These are phyloP conservation scores for Cyclotella atomus DNA, from an alignment of 108 stramenopile genomes.

Conservation along the genomic window DNA sequence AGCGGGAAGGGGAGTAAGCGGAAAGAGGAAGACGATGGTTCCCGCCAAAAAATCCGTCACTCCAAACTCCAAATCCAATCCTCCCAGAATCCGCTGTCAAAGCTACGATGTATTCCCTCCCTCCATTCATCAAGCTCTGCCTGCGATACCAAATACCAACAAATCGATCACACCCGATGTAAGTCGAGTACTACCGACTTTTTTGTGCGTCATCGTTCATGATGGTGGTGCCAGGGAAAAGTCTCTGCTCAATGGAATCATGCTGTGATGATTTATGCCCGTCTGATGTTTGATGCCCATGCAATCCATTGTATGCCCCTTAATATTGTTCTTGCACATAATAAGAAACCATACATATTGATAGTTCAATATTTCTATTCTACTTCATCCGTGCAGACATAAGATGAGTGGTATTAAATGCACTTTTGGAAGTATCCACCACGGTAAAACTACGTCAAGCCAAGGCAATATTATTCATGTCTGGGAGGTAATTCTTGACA, in stretches of 20 bases:
- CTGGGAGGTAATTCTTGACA: slow-evolving; percentile 1
- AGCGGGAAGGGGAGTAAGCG: too few relatives aligned
- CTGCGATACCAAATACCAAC: too few relatives aligned
- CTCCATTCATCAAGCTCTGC: too few relatives aligned
- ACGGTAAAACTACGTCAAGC: neutral
- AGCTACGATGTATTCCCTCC: too few relatives aligned
- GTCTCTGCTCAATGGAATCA: neutral
- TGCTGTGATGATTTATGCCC: neutral
- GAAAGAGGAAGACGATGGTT: too few relatives aligned
- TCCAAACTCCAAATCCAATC: too few relatives aligned
- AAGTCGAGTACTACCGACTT: neutral
- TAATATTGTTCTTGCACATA: neutral
- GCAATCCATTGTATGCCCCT: neutral
- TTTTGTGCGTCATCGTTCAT: neutral
- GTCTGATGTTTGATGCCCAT: neutral
- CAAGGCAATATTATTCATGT: neutral
- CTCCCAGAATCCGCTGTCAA: too few relatives aligned
- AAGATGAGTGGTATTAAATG: neutral
- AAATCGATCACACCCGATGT: too few relatives aligned
- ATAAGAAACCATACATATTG: neutral
- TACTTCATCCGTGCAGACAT: neutral
- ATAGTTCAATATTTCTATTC: neutral
- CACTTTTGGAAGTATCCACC: neutral
- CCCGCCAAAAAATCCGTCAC: too few relatives aligned
- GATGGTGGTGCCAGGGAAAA: neutral